phyloP scores from a whole-genome alignment of 306 rosid species.

The Cicer pinnatifidum region DNA sequence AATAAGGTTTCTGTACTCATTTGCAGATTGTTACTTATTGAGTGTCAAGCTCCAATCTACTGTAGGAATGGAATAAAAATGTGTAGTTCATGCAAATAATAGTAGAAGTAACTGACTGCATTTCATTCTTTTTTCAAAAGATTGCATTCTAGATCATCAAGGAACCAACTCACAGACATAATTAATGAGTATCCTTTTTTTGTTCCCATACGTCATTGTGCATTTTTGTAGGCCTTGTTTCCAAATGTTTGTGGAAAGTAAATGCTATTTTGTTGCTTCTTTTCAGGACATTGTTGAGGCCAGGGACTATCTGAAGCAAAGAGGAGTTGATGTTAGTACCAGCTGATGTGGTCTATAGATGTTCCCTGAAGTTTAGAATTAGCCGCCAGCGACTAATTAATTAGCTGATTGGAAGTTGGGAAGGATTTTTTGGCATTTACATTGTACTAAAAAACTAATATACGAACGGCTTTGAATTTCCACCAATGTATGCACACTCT shows the following conservation, averaged over 20 bases:
- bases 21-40: neutral
- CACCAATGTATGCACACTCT: slow-evolving; percentile 25
- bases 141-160: too few relatives aligned
- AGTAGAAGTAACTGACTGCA: neutral
- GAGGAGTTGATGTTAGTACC: slow-evolving; percentile 66
- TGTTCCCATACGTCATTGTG: neutral
- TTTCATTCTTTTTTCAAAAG: neutral
- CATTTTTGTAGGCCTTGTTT: neutral
- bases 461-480: slow-evolving; percentile 18
- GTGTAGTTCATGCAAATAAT: neutral
- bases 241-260: slow-evolving; percentile 4
- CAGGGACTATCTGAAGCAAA: slow-evolving; percentile 68
- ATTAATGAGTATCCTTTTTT: too few relatives aligned
- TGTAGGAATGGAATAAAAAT: slow-evolving; percentile 15
- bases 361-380: slow-evolving; percentile 27
- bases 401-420: slow-evolving; percentile 22
- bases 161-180: too few relatives aligned
- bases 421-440: slow-evolving; percentile 33
- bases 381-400: slow-evolving; percentile 9
- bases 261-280: slow-evolving; percentile 31
- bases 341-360: slow-evolving; percentile 49
- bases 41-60: slow-evolving; percentile 5
- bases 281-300: slow-evolving; percentile 80
- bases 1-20: neutral
- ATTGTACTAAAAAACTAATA: slow-evolving; percentile 3